These are phyloP conservation scores for Kodamaea derodonti DNA, from an alignment of 1,139 yeast species.

Conservation along the genomic window DNA sequence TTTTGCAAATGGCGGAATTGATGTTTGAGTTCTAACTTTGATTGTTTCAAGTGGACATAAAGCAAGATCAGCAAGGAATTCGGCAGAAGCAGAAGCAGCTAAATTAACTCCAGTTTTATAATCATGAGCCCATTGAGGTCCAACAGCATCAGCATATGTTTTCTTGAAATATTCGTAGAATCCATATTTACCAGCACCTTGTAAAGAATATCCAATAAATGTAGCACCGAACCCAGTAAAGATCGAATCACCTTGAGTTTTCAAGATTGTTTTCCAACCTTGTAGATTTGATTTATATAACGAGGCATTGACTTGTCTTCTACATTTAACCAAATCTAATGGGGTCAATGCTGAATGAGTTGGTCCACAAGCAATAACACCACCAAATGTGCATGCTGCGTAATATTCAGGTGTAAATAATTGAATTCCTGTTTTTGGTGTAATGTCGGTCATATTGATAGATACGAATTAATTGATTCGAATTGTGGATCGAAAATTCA, in stretches of 20 bases:
- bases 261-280: slow-evolving; percentile 73
- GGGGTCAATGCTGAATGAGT: slow-evolving; percentile 94
- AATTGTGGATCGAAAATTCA: too few relatives aligned
- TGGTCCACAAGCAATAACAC: slow-evolving; percentile 90
- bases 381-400: slow-evolving; percentile 84
- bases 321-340: slow-evolving; percentile 85
- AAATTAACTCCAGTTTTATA: slow-evolving; percentile 73
- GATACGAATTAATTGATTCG: too few relatives aligned
- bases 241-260: slow-evolving; percentile 72
- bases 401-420: slow-evolving; percentile 71
- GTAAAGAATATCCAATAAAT: slow-evolving; percentile 83
- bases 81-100: slow-evolving; percentile 89
- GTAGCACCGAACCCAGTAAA: slow-evolving; percentile 91
- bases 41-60: slow-evolving; percentile 93
- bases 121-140: slow-evolving; percentile 57
- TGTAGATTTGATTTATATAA: slow-evolving; percentile 72
- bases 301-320: slow-evolving; percentile 77
- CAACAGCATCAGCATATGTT: slow-evolving; percentile 64
- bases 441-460: too few relatives aligned
- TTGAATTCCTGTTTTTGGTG: slow-evolving; percentile 39
- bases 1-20: slow-evolving; percentile 75
- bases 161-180: slow-evolving; percentile 87
- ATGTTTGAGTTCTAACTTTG: slow-evolving; percentile 88
- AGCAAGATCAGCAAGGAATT: slow-evolving; percentile 82
- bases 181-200: slow-evolving; percentile 96